Percentiles rank a stretch among this genome's conserved stretches.
These are phyloP conservation scores for Saccharomycopsis sp. DNA, from an alignment of 805 yeast genomes.

Conservation along the genomic window DNA sequence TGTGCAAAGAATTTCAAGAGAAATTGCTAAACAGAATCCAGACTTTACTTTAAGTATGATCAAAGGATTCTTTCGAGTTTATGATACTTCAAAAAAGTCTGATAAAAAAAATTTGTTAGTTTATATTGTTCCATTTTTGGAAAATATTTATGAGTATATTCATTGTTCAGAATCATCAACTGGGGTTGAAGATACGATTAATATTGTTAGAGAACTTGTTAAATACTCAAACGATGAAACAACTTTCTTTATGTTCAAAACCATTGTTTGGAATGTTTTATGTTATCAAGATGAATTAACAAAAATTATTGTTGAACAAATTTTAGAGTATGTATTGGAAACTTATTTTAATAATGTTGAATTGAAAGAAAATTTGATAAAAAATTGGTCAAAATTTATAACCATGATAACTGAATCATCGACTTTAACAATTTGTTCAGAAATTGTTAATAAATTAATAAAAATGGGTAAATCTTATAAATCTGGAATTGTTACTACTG, in stretches of 20 bases:
- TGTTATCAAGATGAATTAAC: conserved; percentile 36
- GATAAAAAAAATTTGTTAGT: conserved; percentile 20
- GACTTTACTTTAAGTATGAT: conserved; percentile 40
- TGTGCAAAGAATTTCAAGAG: conserved; percentile 36
- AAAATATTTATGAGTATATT: conserved; percentile 38
- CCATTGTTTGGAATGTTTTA: conserved; percentile 39
- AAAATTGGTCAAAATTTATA: conserved; percentile 39
- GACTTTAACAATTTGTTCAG: conserved; percentile 43
- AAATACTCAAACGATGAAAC: conserved; percentile 31
- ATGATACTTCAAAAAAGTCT: background rate
- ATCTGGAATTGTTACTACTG: background rate
- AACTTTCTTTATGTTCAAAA: conserved; percentile 32
- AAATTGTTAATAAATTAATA: conserved; percentile 34
- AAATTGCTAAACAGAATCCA: conserved; percentile 37
- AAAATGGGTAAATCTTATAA: conserved; percentile 29
- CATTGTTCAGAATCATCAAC: conserved; percentile 22
- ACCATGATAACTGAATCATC: conserved; percentile 37
- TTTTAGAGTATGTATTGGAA: conserved; percentile 25
- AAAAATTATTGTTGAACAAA: conserved; percentile 38
- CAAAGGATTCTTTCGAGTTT: conserved; percentile 29
- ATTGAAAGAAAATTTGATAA: background rate
- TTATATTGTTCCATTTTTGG: conserved; percentile 45
- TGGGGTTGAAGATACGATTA: conserved; percentile 39
- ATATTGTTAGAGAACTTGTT: conserved; percentile 39
- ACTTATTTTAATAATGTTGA: background rate